Evolutionary conservation across 441 rosid species (phyloP), one percentile per base, ranked within the genome.

Genomic region (Adansonia madagascariensis): DNA sequence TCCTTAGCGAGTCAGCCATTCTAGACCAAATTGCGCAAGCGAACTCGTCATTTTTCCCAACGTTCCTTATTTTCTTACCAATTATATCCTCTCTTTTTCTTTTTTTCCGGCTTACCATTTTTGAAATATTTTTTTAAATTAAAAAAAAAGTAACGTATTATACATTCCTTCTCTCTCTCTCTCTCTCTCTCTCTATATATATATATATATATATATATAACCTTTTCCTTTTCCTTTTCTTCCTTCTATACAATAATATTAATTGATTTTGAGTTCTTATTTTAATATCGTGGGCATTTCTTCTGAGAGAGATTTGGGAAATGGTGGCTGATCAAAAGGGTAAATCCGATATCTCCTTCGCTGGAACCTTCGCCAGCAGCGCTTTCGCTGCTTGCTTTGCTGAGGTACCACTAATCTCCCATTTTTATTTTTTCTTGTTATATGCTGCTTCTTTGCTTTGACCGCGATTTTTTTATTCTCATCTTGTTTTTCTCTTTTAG

Each of bases 321-420:
- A 96, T 96, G 99, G 98, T 94, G 76, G 95, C 95, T 57, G 96
- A 84, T 80, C 76, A 82, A 77, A 92, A 89, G 83, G 82, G 75
- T 3, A 88, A 86, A 84, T 89, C 98, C 74, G 94, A 94, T 76
- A 90, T 96, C 82, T 93, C 99, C 71, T 80, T 96, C 41, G 84
- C 92, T 50, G 93, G 97, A 78, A 92, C 89, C 59, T 91, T 91
- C 80, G 96, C 87, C 75, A 82, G 92, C 71, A 92, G 99, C 84
- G 98, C 99, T 61, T 96, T 96, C 75, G 96, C 99, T 43, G 98
- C 98, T 59, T 94, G 91, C 82, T 86, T 91, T 65, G 99, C 94
- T 43, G 99, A 96, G 98, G 99, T 94, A 76, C 17, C 49, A 4
- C 39, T 56, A 1, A n/a, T 10, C 46, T 17, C 74, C 12, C n/a